Evolutionary conservation across 108 stramenopile genomes (phyloP).

Genomic region (Nitzschia palea): DNA sequence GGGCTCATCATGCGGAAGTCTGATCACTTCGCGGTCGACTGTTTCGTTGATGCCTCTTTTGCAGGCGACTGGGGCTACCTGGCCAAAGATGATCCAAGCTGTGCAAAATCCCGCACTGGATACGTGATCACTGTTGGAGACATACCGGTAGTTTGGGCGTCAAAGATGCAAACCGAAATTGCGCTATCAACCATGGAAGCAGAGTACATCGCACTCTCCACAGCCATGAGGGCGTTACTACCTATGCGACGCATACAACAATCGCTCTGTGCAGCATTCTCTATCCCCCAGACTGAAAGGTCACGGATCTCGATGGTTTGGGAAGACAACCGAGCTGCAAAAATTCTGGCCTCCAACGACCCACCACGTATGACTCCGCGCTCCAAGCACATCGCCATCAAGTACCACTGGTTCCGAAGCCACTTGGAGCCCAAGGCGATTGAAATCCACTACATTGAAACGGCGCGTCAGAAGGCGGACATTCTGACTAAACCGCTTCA

Average conservation of each 20-base stretch:
- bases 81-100: conserved; percentile 32
- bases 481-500: conserved; percentile 50
- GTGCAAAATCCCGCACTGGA: conserved; percentile 46
- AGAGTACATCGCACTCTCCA: conserved; percentile 45
- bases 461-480: conserved; percentile 29
- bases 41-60: conserved; percentile 50
- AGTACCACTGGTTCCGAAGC: conserved; percentile 52
- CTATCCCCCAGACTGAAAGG: not conserved
- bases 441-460: conserved; percentile 14
- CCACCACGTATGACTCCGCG: conserved; percentile 41
- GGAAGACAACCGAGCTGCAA: conserved; percentile 54
- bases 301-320: conserved; percentile 17
- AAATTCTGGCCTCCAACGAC: conserved; percentile 30
- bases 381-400: conserved; percentile 48
- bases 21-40: conserved; percentile 28
- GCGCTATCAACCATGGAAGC: conserved; percentile 52
- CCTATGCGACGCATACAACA: not conserved
- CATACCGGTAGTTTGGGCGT: conserved; percentile 48
- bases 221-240: conserved; percentile 27
- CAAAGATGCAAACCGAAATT: conserved; percentile 46
- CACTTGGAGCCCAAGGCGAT: conserved; percentile 6
- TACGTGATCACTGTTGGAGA: conserved; percentile 29
- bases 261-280: not conserved
- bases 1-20: conserved; percentile 35
- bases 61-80: conserved; percentile 43